Conservation (phyloP, 1,284 basidiomycete genomes). For the Leccinum solheimii region DNA sequence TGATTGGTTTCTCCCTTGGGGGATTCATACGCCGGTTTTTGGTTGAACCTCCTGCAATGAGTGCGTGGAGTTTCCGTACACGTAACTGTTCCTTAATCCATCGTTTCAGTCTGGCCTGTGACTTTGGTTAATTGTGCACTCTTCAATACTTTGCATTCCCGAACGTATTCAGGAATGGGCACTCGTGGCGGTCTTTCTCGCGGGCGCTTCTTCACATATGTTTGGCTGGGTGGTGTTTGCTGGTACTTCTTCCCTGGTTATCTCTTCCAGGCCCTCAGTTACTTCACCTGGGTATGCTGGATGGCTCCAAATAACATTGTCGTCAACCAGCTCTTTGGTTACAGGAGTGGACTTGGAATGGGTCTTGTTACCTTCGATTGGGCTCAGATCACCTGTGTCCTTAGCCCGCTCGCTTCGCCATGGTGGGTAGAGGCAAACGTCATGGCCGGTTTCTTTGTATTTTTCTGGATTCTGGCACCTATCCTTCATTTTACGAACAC, state of each 20-base stretch:
- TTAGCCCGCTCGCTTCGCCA: conserved; percentile 61
- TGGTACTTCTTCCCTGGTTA: conserved; percentile 81
- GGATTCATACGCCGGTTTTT: conserved; percentile 79
- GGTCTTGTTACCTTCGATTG: conserved; percentile 70
- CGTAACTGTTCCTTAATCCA: conserved; percentile 6
- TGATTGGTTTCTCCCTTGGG: conserved; percentile 86
- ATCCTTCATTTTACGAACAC: conserved; percentile 65
- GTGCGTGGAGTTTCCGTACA: conserved; percentile 33
- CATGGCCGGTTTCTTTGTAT: conserved; percentile 75
- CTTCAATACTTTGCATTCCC: conserved; percentile 74
- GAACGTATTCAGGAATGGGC: conserved; percentile 62
- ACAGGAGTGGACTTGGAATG: conserved; percentile 74
- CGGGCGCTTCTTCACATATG: conserved; percentile 75
- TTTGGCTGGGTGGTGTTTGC: conserved; percentile 52
- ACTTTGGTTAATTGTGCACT: conserved; percentile 83
- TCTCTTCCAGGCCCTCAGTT: conserved; percentile 63
- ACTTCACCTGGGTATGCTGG: conserved; percentile 77
- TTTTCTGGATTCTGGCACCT: conserved; percentile 77
- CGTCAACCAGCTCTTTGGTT: conserved; percentile 81
- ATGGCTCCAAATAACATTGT: conserved; percentile 69
- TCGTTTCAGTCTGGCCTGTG: conserved; percentile 72
- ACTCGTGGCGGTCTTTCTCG: conserved; percentile 67
- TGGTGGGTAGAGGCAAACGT: conserved; percentile 86
- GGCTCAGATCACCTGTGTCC: conserved; percentile 56
- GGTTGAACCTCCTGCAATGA: conserved; percentile 89